Conservation (phyloP, 768 basidiomycete genomes). For the Tricholoma hemisulphureum region DNA sequence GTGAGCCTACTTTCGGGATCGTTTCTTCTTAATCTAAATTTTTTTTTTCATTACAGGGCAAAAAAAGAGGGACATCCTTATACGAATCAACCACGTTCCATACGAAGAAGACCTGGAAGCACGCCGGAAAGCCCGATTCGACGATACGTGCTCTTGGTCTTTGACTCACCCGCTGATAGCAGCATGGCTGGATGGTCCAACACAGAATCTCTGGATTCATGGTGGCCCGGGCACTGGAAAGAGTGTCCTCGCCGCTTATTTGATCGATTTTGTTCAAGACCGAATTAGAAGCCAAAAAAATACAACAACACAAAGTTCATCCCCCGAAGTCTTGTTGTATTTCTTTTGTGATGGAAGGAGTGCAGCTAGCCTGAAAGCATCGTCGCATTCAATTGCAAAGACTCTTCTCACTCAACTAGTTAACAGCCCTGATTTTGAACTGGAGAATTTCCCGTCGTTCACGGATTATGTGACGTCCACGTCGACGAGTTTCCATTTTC, state of each 20-base stretch:
- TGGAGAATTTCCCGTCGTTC: not conserved
- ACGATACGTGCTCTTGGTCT: not conserved
- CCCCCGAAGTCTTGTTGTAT: not conserved
- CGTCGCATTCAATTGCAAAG: not conserved
- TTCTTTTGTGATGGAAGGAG: not conserved
- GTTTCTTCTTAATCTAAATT: not conserved
- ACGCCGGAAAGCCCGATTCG: not conserved
- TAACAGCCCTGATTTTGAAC: not conserved
- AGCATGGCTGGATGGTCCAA: not conserved
- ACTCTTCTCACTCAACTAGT: not conserved
- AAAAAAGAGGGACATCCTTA: not conserved
- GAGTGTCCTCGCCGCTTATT: not conserved
- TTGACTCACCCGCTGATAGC: not conserved
- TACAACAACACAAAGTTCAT: not conserved
- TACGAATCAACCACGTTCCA: not conserved
- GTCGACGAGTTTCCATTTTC: not conserved
- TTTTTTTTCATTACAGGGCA: not conserved
- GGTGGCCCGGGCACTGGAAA: slow-evolving; percentile 2
- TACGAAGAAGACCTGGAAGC: not conserved
- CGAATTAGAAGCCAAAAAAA: not conserved
- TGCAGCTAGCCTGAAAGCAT: not conserved
- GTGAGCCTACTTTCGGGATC: not conserved
- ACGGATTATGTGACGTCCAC: not conserved
- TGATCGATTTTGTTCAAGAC: not conserved
- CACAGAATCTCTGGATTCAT: not conserved